A percentile compares a stretch with the other conserved stretches of the same genome.
Conservation (phyloP, 352 stramenopile genomes). For the Pythium myriotylum region DNA sequence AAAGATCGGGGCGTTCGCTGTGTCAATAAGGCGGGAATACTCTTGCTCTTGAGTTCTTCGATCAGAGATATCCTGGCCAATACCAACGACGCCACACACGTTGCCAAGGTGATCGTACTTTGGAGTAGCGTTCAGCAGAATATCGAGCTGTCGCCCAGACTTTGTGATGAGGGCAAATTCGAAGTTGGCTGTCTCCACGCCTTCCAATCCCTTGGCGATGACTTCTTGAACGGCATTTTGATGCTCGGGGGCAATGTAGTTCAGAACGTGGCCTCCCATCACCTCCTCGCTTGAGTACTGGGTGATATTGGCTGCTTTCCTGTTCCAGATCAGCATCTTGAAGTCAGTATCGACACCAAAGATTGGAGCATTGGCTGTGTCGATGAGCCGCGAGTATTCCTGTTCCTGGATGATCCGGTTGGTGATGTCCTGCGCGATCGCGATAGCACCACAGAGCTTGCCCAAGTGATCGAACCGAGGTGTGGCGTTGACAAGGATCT, state of each 20-base stretch:
- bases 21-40: conserved; percentile 90
- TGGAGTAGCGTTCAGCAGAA: conserved; percentile 86
- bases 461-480: conserved; percentile 73
- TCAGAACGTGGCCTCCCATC: conserved; percentile 87
- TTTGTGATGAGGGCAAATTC: conserved; percentile 89
- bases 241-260: conserved; percentile 88
- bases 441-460: conserved; percentile 77
- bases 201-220: conserved; percentile 58
- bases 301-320: conserved; percentile 90
- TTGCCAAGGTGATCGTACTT: conserved; percentile 82
- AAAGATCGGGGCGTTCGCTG: conserved; percentile 90
- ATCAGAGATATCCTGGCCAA: conserved; percentile 87
- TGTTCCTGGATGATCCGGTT: conserved; percentile 89
- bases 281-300: conserved; percentile 90
- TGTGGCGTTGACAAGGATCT: conserved; percentile 83
- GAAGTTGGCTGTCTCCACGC: conserved; percentile 79
- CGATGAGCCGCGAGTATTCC: conserved; percentile 86
- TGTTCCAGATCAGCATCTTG: conserved; percentile 90
- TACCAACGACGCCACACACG: conserved; percentile 84
- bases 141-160: conserved; percentile 71
- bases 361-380: conserved; percentile 90
- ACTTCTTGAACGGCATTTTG: conserved; percentile 59
- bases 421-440: conserved; percentile 86
- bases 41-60: conserved; percentile 87
- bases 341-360: conserved; percentile 87